phyloP scores from a whole-genome alignment of 345 rosid species.

The Eucalyptus rudis region DNA sequence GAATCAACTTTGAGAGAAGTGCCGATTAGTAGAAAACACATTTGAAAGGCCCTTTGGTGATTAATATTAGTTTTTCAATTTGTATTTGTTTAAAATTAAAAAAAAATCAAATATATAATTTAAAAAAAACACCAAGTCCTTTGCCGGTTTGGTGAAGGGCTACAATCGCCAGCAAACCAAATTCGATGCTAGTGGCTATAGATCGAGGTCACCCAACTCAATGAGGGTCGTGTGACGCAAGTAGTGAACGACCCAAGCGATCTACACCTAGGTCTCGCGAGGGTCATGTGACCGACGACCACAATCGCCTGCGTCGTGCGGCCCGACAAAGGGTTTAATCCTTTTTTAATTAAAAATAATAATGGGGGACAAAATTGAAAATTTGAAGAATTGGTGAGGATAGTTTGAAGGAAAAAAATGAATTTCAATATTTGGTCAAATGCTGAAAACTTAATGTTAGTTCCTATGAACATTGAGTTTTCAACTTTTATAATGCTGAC shows the following conservation, averaged over 20 bases:
- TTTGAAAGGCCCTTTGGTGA: no score
- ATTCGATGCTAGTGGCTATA: accelerated
- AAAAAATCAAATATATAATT: no score
- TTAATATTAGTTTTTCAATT: no score
- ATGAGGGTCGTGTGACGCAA: accelerated
- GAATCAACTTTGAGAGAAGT: no score
- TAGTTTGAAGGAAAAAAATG: no score
- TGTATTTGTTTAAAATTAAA: no score
- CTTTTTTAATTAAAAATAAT: no score
- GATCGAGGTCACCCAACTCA: accelerated
- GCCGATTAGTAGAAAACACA: no score
- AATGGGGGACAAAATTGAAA: no score
- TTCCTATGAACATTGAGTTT: accelerated
- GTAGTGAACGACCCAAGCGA: accelerated
- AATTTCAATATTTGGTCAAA: accelerated
- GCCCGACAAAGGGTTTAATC: accelerated
- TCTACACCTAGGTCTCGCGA: accelerated
- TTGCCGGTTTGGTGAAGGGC: accelerated
- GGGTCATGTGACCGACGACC: accelerated
- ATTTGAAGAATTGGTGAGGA: no score
- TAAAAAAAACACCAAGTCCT: no score
- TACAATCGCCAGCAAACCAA: accelerated
- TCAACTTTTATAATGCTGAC: accelerated
- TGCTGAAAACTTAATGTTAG: accelerated
- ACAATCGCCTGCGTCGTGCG: accelerated